phyloP scores from a whole-genome alignment of 176 grass and related monocot genomes.

The Oryza brachyantha region DNA sequence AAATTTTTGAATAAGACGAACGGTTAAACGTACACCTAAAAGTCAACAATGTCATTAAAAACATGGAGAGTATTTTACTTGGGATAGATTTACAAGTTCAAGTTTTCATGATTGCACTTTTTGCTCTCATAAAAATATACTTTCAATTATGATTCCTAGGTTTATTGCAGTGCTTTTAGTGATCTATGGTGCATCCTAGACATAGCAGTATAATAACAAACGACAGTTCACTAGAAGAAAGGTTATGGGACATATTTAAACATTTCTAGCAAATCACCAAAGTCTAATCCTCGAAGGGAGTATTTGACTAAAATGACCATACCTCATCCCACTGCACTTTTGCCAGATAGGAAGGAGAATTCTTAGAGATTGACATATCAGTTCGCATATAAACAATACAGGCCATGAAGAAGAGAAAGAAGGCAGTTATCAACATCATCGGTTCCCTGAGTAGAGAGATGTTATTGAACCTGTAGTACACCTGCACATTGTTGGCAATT shows the following conservation, averaged over 20 bases:
- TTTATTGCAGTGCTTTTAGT: not conserved
- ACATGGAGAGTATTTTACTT: no score
- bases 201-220: not conserved
- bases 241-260: not conserved
- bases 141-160: not conserved
- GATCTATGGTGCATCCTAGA: not conserved
- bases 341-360: slow-evolving; percentile 77
- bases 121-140: not conserved
- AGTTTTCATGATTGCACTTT: not conserved
- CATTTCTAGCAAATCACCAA: not conserved
- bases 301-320: slow-evolving; percentile 1
- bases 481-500: slow-evolving; percentile 52
- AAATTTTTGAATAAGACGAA: no score
- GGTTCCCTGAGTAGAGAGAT: slow-evolving; percentile 82
- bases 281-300: not conserved
- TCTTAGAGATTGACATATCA: slow-evolving; percentile 97
- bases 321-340: slow-evolving; percentile 98
- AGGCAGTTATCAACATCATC: slow-evolving; percentile 81
- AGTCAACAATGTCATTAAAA: no score
- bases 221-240: not conserved
- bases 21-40: no score
- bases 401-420: slow-evolving; percentile 78
- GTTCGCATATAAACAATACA: slow-evolving; percentile 86
- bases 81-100: not conserved
- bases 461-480: slow-evolving; percentile 87